Evolutionary conservation across 2,329 filamentous ascomycete genomes (phyloP).

Genomic region (Colletotrichum australisinense): DNA sequence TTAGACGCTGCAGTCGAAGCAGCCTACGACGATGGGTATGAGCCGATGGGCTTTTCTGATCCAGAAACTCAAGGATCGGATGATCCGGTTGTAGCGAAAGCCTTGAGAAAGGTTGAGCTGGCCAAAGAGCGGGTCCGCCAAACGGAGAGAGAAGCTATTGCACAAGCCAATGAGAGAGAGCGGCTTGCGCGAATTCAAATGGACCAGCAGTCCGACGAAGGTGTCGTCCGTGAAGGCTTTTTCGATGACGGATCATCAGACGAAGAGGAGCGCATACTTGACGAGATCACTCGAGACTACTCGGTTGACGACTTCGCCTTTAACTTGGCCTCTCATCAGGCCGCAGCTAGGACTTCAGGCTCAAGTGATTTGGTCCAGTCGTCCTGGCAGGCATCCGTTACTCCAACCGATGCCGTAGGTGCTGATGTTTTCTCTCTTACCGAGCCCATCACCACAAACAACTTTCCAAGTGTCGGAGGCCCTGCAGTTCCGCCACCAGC

Average conservation of each 20-base stretch:
- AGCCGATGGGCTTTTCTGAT: constrained; percentile 69
- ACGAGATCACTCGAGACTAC: constrained; percentile 89
- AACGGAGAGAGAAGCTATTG: constrained; percentile 77
- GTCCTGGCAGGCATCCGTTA: constrained; percentile 81
- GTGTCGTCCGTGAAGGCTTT: constrained; percentile 60
- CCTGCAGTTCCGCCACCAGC: constrained; percentile 61
- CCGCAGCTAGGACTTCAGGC: constrained; percentile 81
- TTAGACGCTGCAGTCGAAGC: constrained; percentile 96
- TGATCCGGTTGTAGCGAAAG: constrained; percentile 58
- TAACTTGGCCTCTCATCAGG: constrained; percentile 6
- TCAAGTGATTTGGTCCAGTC: constrained; percentile 82
- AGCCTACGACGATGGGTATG: constrained; percentile 92
- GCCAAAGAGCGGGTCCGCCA: constrained; percentile 82
- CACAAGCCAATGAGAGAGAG: constrained; percentile 41
- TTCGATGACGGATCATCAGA: constrained; percentile 74
- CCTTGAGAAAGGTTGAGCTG: constrained; percentile 75
- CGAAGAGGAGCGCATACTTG: constrained; percentile 82
- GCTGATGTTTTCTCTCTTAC: not conserved
- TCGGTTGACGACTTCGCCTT: constrained; percentile 78
- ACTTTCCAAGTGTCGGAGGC: constrained; percentile 40
- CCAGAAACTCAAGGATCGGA: constrained; percentile 18
- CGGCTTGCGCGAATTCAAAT: constrained; percentile 41
- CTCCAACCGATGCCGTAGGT: constrained; percentile 33
- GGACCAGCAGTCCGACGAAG: constrained; percentile 54
- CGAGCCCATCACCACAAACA: constrained; percentile 36